A percentile compares a stretch with the other conserved stretches of the same genome.
Conservation (phyloP, 1,139 yeast species). For the Debaryomyces nepalensis region DNA sequence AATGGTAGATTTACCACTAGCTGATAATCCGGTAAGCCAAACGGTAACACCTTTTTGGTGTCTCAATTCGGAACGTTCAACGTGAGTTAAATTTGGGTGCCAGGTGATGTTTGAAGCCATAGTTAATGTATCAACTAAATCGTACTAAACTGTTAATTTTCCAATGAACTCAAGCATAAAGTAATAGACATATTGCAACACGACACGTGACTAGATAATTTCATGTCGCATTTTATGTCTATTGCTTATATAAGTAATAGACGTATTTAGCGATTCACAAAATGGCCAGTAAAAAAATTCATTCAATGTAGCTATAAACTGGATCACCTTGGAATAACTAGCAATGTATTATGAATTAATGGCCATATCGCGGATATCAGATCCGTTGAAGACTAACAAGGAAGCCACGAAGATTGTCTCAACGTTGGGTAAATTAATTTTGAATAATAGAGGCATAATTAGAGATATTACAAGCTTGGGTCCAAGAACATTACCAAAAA, state of each 20-base stretch:
- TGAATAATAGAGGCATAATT: slow-evolving; percentile 90
- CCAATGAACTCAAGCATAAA: slow-evolving; percentile 1
- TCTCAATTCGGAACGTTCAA: slow-evolving; percentile 71
- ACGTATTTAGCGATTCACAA: neutral
- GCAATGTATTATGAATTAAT: slow-evolving; percentile 86
- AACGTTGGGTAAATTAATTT: slow-evolving; percentile 80
- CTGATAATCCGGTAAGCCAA: slow-evolving; percentile 95
- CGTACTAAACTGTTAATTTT: slow-evolving; percentile 4
- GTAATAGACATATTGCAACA: slow-evolving; percentile 5
- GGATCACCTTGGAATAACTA: neutral
- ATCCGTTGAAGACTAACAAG: slow-evolving; percentile 54
- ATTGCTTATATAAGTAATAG: slow-evolving; percentile 1
- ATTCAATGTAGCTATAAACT: neutral
- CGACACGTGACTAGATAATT: slow-evolving; percentile 6
- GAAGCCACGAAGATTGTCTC: slow-evolving; percentile 77
- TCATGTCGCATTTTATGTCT: neutral
- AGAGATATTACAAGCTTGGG: slow-evolving; percentile 84
- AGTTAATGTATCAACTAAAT: slow-evolving; percentile 11
- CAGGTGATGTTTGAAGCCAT: slow-evolving; percentile 97
- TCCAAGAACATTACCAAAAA: slow-evolving; percentile 74
- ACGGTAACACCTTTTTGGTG: slow-evolving; percentile 88
- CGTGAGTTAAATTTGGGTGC: slow-evolving; percentile 88
- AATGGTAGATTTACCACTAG: slow-evolving; percentile 92
- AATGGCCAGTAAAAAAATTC: slow-evolving; percentile 6
- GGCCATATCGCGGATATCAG: slow-evolving; percentile 82